Evolutionary conservation across 345 rosid species (phyloP).

Genomic region (Pistacia integerrima): DNA sequence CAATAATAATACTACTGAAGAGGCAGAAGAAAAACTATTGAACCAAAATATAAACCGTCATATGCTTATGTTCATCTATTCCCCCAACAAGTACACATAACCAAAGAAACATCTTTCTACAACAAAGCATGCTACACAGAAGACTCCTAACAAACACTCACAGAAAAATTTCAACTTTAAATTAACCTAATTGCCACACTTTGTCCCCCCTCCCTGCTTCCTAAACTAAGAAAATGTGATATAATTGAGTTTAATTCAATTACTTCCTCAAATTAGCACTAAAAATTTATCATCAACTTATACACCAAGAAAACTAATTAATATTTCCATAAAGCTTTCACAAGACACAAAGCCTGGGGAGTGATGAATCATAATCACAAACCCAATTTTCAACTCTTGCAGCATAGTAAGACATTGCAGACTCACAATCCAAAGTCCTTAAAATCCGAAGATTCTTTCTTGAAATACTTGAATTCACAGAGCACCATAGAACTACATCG

Average conservation of each 20-base stretch:
- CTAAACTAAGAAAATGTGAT: neutral
- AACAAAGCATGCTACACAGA: neutral
- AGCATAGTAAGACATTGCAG: neutral
- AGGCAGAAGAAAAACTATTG: neutral
- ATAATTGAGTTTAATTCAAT: neutral
- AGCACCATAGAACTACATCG: constrained; percentile 11
- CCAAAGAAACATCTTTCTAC: neutral
- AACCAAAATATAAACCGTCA: neutral
- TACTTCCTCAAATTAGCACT: neutral
- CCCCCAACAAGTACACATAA: neutral
- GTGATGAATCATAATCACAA: neutral
- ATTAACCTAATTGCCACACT: neutral
- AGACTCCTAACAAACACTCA: neutral
- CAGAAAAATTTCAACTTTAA: neutral
- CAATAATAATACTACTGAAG: neutral
- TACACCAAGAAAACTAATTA: no score
- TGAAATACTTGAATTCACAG: neutral
- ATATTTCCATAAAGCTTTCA: neutral
- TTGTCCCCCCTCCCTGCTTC: neutral
- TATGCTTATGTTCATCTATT: neutral
- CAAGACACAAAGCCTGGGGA: neutral
- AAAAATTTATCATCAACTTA: neutral
- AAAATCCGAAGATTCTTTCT: neutral
- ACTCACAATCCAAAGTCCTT: constrained; percentile 5
- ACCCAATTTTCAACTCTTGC: constrained; percentile 3